A percentile compares a stretch with the other conserved stretches of the same genome.
These are phyloP conservation scores for Fraxinus xanthoxyloides DNA, from an alignment of 305 asterid genomes.

Conservation along the genomic window DNA sequence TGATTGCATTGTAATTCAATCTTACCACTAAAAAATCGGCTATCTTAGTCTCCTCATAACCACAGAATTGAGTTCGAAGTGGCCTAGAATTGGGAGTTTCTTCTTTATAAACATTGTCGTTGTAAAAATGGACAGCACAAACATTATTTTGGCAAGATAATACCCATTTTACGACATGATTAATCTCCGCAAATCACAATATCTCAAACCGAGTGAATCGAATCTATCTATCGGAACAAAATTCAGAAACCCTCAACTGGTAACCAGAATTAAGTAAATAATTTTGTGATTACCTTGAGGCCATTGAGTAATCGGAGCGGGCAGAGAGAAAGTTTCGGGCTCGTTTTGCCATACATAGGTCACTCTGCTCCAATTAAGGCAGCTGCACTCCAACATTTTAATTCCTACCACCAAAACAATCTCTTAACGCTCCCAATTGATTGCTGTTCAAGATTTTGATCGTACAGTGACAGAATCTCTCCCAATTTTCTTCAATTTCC, in stretches of 20 bases:
- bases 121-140: neutral
- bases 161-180: neutral
- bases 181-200: neutral
- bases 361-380: constrained; percentile 58
- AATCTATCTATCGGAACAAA: neutral
- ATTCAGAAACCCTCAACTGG: neutral
- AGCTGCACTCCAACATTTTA: constrained; percentile 55
- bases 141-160: neutral
- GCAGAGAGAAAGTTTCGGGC: constrained; percentile 51
- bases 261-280: neutral
- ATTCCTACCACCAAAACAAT: constrained; percentile 9
- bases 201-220: neutral
- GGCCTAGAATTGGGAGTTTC: neutral
- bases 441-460: constrained; percentile 14
- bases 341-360: constrained; percentile 38
- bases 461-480: neutral
- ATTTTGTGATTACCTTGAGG: constrained; percentile 47
- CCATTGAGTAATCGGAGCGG: constrained; percentile 80
- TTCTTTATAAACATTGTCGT: neutral
- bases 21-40: neutral
- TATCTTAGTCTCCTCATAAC: neutral
- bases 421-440: constrained; percentile 13
- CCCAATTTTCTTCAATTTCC: neutral
- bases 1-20: neutral
- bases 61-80: constrained; percentile 4